Evolutionary conservation across 192 early-diverging fungal genomes (phyloP).

Genomic region (Coemansia umbellata): DNA sequence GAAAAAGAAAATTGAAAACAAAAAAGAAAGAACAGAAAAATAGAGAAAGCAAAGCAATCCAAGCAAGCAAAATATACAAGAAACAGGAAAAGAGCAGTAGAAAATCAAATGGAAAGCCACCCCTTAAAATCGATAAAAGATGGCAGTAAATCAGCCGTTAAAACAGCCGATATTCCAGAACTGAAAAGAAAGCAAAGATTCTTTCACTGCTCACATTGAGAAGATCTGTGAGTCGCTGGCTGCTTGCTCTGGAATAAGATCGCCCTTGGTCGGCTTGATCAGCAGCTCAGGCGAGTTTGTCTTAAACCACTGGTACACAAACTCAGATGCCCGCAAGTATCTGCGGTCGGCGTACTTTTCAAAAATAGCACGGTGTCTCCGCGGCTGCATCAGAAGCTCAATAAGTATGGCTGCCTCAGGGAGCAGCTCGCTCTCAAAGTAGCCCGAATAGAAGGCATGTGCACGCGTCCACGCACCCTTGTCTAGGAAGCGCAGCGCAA

Average conservation of each 20-base stretch:
- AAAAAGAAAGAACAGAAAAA: not conserved
- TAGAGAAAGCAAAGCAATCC: not conserved
- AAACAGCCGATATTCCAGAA: too few relatives aligned
- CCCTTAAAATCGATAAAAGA: not conserved
- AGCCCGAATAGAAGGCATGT: slow-evolving; percentile 65
- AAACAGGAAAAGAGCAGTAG: slow-evolving; percentile 1
- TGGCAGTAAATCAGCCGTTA: too few relatives aligned
- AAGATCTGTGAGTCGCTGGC: too few relatives aligned
- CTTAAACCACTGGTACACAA: slow-evolving; percentile 34
- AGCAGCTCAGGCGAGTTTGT: slow-evolving; percentile 4
- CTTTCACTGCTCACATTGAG: too few relatives aligned
- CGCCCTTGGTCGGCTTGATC: slow-evolving; percentile 1
- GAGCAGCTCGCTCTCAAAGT: slow-evolving; percentile 58
- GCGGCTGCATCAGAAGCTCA: slow-evolving; percentile 49
- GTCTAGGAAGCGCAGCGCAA: slow-evolving; percentile 42
- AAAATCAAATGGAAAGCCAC: not conserved
- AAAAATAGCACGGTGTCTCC: slow-evolving; percentile 34
- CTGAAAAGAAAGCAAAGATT: too few relatives aligned
- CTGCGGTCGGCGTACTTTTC: slow-evolving; percentile 48
- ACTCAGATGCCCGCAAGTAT: slow-evolving; percentile 39
- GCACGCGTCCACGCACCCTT: slow-evolving; percentile 51
- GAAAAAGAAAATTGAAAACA: slow-evolving; percentile 1
- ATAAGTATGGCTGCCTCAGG: slow-evolving; percentile 49
- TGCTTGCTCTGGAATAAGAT: not conserved
- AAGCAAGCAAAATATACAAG: slow-evolving; percentile 2